Percentiles rank a stretch among this genome's conserved stretches.
These are phyloP conservation scores for Nicotiana tomentosiformis DNA, from an alignment of 257 asterid species.

Conservation along the genomic window DNA sequence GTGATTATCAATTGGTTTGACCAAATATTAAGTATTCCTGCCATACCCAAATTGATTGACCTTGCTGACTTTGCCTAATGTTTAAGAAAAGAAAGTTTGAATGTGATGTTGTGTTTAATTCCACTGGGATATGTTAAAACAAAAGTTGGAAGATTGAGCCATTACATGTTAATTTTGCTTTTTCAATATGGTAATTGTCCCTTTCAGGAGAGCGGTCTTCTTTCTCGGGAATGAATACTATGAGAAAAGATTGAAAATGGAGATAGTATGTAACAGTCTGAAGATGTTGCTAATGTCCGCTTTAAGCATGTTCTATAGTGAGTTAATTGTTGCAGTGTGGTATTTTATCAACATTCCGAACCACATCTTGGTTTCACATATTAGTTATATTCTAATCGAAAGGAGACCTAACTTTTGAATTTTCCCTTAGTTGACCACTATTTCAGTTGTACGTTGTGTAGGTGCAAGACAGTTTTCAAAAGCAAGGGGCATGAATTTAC, in stretches of 20 bases:
- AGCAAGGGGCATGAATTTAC: not conserved
- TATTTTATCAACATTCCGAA: not conserved
- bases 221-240: not conserved
- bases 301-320: not conserved
- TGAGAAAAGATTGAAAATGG: not conserved
- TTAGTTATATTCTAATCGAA: not conserved
- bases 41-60: not conserved
- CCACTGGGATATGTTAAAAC: not conserved
- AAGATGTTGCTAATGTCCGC: not conserved
- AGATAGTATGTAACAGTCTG: not conserved
- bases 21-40: not conserved
- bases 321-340: not conserved
- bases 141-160: not conserved
- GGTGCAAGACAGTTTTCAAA: not conserved
- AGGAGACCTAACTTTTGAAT: not conserved
- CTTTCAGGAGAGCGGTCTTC: not conserved
- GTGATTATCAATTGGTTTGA: not conserved
- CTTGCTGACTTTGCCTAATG: not conserved
- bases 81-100: not conserved
- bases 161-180: not conserved
- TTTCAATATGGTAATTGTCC: not conserved
- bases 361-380: not conserved
- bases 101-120: not conserved
- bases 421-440: not conserved
- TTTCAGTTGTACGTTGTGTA: not conserved